Evolutionary conservation across 495 filamentous ascomycete genomes (phyloP).

Genomic region (Talaromyces wortmannii): DNA sequence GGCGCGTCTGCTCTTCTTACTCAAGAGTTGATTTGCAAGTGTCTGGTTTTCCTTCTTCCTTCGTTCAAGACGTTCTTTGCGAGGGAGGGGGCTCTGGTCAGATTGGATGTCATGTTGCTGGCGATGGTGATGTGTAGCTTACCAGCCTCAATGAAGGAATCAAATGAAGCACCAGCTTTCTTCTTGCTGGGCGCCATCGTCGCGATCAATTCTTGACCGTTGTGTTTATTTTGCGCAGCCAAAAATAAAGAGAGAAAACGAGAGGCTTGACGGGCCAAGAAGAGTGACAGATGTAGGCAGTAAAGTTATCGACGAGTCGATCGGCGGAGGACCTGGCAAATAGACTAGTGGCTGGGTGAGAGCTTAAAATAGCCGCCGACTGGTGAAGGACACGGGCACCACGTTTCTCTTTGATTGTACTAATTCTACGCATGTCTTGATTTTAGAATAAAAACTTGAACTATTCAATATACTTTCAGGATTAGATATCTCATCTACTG

Average conservation of each 20-base stretch:
- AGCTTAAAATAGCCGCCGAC: no score
- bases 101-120: background rate
- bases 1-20: constrained; percentile 48
- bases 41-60: constrained; percentile 63
- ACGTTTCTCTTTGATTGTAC: no score
- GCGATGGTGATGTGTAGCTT: background rate
- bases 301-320: no score
- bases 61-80: constrained; percentile 40
- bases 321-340: no score
- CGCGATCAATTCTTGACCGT: constrained; percentile 3
- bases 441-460: no score
- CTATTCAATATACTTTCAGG: background rate
- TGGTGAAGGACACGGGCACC: no score
- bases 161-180: constrained; percentile 2
- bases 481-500: background rate
- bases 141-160: constrained; percentile 6
- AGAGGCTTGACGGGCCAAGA: no score
- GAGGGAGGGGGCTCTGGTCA: background rate
- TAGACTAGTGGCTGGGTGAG: no score
- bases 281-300: no score
- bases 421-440: no score
- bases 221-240: no score
- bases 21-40: constrained; percentile 66
- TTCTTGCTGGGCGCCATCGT: constrained; percentile 4
- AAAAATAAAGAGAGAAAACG: background rate